Base-by-base conservation (phyloP, 1,284 basidiomycete genomes). In the Anthracocystis setariae region DNA sequence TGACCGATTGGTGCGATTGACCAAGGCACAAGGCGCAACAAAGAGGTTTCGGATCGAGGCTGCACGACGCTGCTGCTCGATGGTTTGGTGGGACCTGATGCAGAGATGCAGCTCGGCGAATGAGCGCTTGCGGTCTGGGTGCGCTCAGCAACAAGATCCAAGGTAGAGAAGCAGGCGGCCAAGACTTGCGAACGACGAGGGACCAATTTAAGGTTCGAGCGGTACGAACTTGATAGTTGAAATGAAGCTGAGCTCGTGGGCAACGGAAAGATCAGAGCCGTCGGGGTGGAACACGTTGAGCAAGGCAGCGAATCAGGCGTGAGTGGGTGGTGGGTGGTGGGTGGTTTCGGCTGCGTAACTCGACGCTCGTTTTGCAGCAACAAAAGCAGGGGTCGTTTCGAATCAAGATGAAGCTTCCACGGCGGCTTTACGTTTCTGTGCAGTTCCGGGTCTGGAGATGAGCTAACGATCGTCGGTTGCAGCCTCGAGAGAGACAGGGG, bases 191-290 rank as follows among this genome's bases (percentile, higher is more conserved):
- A 29, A 35, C 23, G 37, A 24, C 37, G 17, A 5, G n/a, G 24
- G 18, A 8, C 24, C 50, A 51, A 27, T 44, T 60, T 60, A 61
- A 67, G 58, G 64, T 67, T 67, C 37, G 57, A 51, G 46, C 58
- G 64, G 46, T 8, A 29, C 29, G 53, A 61, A 57, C 57, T 67
- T 67, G 38, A 52, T n/a, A 8, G 47, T 53, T 27, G 52, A 67
- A 67, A 67, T 67, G 64, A 61, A 55, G 42, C 57, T 56, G 52
- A 25, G 29, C 39, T 18, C 20, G 57, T 61, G 58, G 49, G 45
- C 32, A 32, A n/a, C n/a, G n/a, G n/a, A 12, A 42, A 42, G 35
- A 42, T 38, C 20, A 35, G 46, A 61, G 48, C 58, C 64, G 64
- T 49, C 53, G 58, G 58, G 52, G 10, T 67, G 58, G 64, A 56